These are phyloP conservation scores for Murraya paniculata DNA, from an alignment of 345 rosid genomes.

Conservation along the genomic window DNA sequence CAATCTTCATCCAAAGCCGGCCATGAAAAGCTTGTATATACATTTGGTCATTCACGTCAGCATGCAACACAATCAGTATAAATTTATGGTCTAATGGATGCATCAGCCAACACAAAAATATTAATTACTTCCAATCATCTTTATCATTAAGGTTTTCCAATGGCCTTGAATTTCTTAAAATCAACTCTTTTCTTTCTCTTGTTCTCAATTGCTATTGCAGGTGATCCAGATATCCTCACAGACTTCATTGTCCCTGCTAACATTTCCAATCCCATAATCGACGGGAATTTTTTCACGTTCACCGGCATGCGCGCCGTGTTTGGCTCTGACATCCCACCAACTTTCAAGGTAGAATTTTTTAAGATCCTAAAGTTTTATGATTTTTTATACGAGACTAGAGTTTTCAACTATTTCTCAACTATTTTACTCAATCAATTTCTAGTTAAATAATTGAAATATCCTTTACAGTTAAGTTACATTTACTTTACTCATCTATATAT, in stretches of 20 bases:
- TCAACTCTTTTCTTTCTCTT: constrained; percentile 5
- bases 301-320: not conserved
- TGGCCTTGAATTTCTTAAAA: not conserved
- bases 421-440: no score
- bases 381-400: no score
- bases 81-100: not conserved
- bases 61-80: not conserved
- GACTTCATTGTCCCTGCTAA: constrained; percentile 19
- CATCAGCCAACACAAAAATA: not conserved
- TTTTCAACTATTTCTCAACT: no score
- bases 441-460: no score
- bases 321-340: not conserved
- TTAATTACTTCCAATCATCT: no score
- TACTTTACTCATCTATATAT: no score
- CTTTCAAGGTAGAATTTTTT: not conserved
- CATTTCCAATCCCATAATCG: not conserved
- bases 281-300: constrained; percentile 24
- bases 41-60: no score
- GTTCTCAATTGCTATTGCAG: not conserved
- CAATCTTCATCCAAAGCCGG: not conserved
- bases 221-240: constrained; percentile 15
- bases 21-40: not conserved
- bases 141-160: not conserved
- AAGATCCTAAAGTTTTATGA: no score
- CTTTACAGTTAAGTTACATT: no score